Base-by-base conservation (phyloP, 2,329 filamentous ascomycete species). In the Dactylonectria macrodidyma region DNA sequence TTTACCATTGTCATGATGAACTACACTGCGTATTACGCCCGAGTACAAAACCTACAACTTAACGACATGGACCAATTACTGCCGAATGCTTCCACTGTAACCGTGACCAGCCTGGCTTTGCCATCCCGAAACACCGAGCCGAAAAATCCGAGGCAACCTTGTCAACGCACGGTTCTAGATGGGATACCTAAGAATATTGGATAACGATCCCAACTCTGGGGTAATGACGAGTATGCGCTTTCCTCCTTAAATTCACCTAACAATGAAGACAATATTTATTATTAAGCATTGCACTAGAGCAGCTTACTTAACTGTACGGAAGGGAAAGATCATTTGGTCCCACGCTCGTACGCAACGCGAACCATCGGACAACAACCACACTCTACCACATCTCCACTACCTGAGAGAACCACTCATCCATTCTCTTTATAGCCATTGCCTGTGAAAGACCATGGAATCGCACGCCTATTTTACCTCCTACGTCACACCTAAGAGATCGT, bases 101-200 rank as follows among this genome's bases (percentile, higher is more conserved):
- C 30, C 16, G 9, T 7, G 3, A 6, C 4, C 50, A 34, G 2
- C 5, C n/a, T 19, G 33, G 11, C 34, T 8, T 50, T 33, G 9
- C 30, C 67, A 54, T 71, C 62, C 71, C 71, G 71, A 73, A 67
- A 52, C 59, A 56, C 71, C 71, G 71, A 73, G 71, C 71, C 71
- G 71, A 73, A 71, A 71, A 71, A 54, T 61, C 72, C 71, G 72
- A 73, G 69, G 54, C 36, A 51, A 36, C 19, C 8, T 24, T 16
- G 22, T 54, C 30, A 41, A 62, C 51, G 34, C 38, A 66, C 44
- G n/a, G 38, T 51, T 41, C 34, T 22, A 16, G 38, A 4, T 30
- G 10, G n/a, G n/a, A n/a, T 54, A 26, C 30, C 19, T 52, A 8
- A 52, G 30, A n/a, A 10, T 52, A 30, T 14, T 4, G 24, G 26